Conservation (phyloP, 2,329 filamentous ascomycete genomes). For the Pseudogymnoascus sp. region DNA sequence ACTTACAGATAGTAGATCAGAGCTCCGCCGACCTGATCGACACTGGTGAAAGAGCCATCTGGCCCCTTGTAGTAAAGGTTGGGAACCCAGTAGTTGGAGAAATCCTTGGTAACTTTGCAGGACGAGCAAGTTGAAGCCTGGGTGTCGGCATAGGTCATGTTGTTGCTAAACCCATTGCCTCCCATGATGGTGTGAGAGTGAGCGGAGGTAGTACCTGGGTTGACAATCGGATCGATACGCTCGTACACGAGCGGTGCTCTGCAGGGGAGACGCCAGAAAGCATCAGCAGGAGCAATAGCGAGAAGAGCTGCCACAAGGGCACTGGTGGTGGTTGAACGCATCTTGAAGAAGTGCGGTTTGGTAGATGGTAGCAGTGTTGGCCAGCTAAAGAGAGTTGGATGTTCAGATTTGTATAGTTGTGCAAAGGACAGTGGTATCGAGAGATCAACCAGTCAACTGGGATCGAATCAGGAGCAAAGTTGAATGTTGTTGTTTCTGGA, state of each 20-base stretch:
- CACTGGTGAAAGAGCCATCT: slow-evolving; percentile 46
- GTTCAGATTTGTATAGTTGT: background rate
- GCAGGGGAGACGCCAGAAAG: slow-evolving; percentile 40
- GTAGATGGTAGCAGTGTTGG: background rate
- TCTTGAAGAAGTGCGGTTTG: slow-evolving; percentile 5
- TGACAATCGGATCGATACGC: slow-evolving; percentile 51
- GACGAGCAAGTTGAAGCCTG: slow-evolving; percentile 51
- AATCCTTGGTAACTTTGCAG: slow-evolving; percentile 51
- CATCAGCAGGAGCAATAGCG: slow-evolving; percentile 22
- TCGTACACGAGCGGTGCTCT: slow-evolving; percentile 32
- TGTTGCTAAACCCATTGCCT: slow-evolving; percentile 50
- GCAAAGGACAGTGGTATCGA: slow-evolving; percentile 8
- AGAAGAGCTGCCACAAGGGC: slow-evolving; percentile 11
- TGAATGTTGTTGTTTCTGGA: slow-evolving; percentile 8
- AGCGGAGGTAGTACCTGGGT: slow-evolving; percentile 41
- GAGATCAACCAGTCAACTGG: slow-evolving; percentile 7
- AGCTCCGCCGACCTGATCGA: slow-evolving; percentile 37
- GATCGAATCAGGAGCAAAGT: slow-evolving; percentile 1
- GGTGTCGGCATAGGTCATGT: slow-evolving; percentile 44
- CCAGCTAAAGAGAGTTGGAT: background rate
- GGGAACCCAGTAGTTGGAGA: slow-evolving; percentile 62
- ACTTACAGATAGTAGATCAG: slow-evolving; percentile 49
- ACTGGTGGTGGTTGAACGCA: slow-evolving; percentile 9
- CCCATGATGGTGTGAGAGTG: slow-evolving; percentile 57
- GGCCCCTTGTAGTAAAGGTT: slow-evolving; percentile 44